Base-by-base conservation (phyloP, 192 early-diverging fungal species). In the Haplosporangium gracile region DNA sequence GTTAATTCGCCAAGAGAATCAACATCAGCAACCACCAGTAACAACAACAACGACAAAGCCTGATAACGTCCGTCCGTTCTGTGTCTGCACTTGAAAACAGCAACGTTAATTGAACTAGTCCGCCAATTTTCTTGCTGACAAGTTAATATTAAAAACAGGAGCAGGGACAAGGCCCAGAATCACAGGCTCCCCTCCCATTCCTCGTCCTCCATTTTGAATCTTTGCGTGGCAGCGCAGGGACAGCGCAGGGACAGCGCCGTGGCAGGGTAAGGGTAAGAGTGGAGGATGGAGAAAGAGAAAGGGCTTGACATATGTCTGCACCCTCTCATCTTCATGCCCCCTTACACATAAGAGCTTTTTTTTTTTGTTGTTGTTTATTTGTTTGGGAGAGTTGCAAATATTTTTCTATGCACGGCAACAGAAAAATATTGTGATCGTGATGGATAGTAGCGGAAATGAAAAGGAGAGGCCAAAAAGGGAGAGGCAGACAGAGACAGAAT, bases 231-330 rank as follows among this genome's bases (percentile, higher is more conserved):
- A 63, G 60, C 26, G 26, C 60, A 34, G 26, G 55, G 2, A 1
- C 24, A 65, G 60, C 26, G 26, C 60, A 34, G 26, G 55, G 2
- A 1, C 24, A 65, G 49, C 49, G 49, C 20, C 49, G 49, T 22
- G 20, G 49, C 18, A 51, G 49, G 49, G 49, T 18, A 22, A 22
- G 49, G 49, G 49, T 18, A 4, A 51, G 16, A 22, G 49, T 51
- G 3, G 49, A 51, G 43, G 43, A 15, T 15, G 20, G 49, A 16
- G 20, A 49, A 3, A 22, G 20, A 32, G 26, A 4, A 32, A 32
- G 60, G 60, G 29, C 60, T 65, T 65, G 60, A 32, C 60, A 65
- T 65, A 65, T 65, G 60, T 11, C 60, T 65, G 60, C 11, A 65
- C 60, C 4, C 49, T 65, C 60, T 24, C 26, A 45, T 11, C 15